Evolutionary conservation across 2,329 filamentous ascomycete species (phyloP).

Genomic region (Neofusicoccum sp.): DNA sequence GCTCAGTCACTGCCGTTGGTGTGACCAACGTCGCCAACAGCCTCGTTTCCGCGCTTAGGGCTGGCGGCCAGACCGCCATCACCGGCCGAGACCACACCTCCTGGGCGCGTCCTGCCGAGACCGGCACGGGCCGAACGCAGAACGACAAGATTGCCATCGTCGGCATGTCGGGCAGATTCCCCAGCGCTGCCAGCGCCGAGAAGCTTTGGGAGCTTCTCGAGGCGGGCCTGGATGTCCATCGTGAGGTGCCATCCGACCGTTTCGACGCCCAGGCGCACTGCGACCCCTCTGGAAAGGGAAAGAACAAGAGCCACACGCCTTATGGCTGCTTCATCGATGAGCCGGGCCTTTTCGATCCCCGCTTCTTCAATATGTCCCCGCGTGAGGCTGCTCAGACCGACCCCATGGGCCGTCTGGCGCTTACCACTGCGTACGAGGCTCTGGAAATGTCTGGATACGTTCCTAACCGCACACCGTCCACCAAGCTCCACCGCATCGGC

Average conservation of each 20-base stretch:
- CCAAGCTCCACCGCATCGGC: constrained; percentile 65
- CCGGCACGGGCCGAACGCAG: constrained; percentile 47
- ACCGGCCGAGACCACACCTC: constrained; percentile 47
- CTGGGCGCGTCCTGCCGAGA: constrained; percentile 42
- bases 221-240: constrained; percentile 74
- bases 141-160: constrained; percentile 81
- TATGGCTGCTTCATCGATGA: constrained; percentile 77
- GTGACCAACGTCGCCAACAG: constrained; percentile 58
- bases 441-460: constrained; percentile 81
- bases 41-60: constrained; percentile 57
- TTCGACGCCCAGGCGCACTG: constrained; percentile 73
- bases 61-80: constrained; percentile 50
- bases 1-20: constrained; percentile 53
- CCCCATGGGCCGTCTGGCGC: constrained; percentile 75
- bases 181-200: constrained; percentile 70
- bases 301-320: constrained; percentile 76
- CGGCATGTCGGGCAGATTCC: constrained; percentile 78
- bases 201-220: constrained; percentile 75
- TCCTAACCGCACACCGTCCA: constrained; percentile 70
- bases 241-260: constrained; percentile 68
- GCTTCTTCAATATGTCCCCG: constrained; percentile 87
- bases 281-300: constrained; percentile 70
- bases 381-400: constrained; percentile 79
- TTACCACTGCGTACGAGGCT: constrained; percentile 79
- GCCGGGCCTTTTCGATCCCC: constrained; percentile 76